Conservation (phyloP, 2,329 filamentous ascomycete species). For the Ophiocordyceps camponoti-rufipedis region DNA sequence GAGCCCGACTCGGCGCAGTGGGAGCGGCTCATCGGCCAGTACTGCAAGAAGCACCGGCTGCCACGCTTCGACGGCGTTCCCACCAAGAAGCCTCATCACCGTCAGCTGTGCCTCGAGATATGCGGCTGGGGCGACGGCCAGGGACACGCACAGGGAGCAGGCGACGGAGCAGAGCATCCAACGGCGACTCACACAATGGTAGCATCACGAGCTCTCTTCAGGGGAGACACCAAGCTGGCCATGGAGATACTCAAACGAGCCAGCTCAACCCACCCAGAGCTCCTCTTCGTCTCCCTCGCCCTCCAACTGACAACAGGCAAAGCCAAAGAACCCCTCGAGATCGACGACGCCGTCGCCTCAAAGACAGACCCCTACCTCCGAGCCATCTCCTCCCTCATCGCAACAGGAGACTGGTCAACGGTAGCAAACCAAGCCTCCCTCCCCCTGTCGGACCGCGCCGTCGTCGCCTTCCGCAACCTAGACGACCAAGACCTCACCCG, state of each 20-base stretch:
- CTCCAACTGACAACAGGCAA: constrained; percentile 40
- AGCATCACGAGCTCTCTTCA: constrained; percentile 58
- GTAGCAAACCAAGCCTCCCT: constrained; percentile 58
- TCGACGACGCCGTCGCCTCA: constrained; percentile 39
- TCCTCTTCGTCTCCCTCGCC: constrained; percentile 49
- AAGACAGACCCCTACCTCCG: constrained; percentile 63
- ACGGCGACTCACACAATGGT: constrained; percentile 50
- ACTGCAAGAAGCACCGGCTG: constrained; percentile 45
- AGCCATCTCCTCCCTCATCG: constrained; percentile 61
- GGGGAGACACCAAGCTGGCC: constrained; percentile 49
- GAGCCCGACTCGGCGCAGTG: constrained; percentile 33
- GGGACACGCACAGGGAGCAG: constrained; percentile 16
- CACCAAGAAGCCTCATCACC: constrained; percentile 49
- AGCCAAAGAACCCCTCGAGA: constrained; percentile 33
- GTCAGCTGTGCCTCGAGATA: constrained; percentile 57
- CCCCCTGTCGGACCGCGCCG: constrained; percentile 55
- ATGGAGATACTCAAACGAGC: constrained; percentile 51
- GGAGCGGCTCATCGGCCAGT: constrained; percentile 42
- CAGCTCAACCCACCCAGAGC: constrained; percentile 41
- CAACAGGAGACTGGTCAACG: constrained; percentile 56
- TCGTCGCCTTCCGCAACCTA: constrained; percentile 52
- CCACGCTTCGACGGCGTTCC: constrained; percentile 42
- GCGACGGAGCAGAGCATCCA: constrained; percentile 27
- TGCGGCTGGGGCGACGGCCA: constrained; percentile 51
- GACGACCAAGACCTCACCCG: constrained; percentile 40